These are phyloP conservation scores for Colletotrichum cuscutae DNA, from an alignment of 2,329 filamentous ascomycete species.

Conservation along the genomic window DNA sequence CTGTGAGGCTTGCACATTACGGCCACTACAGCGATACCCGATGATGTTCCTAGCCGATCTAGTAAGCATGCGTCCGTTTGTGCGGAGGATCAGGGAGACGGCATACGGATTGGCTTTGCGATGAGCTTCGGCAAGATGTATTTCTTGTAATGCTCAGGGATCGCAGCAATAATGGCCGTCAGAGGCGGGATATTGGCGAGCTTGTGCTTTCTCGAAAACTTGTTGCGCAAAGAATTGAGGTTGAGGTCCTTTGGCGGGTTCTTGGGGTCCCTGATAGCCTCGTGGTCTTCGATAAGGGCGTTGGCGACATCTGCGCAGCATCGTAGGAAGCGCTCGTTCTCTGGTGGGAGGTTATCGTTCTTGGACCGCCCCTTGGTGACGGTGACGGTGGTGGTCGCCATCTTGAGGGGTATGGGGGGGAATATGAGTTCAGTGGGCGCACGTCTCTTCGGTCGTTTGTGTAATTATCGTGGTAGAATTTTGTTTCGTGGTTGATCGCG, in stretches of 20 bases:
- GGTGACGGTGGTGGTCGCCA: conserved; percentile 68
- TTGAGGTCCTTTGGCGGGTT: conserved; percentile 88
- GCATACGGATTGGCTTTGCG: conserved; percentile 90
- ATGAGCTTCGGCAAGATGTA: conserved; percentile 97
- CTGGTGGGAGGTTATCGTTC: conserved; percentile 81
- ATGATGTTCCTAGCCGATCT: conserved; percentile 76
- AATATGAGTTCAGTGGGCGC: too few relatives aligned
- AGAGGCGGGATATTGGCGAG: conserved; percentile 88
- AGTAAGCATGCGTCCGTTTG: neutral
- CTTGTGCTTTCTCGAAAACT: conserved; percentile 92
- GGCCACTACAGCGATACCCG: conserved; percentile 96
- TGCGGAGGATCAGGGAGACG: neutral
- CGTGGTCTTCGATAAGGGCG: conserved; percentile 92
- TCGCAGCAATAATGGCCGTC: conserved; percentile 96
- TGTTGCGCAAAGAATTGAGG: conserved; percentile 86
- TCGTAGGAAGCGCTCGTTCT: conserved; percentile 93
- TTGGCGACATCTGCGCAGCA: conserved; percentile 97
- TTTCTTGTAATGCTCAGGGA: conserved; percentile 99
- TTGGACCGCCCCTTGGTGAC: conserved; percentile 71
- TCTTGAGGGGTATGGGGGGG: conserved; percentile 37
- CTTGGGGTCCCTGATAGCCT: conserved; percentile 78
- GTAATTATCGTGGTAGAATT: too few relatives aligned
- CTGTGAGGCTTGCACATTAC: conserved; percentile 99
- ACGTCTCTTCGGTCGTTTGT: neutral
- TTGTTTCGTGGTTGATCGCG: too few relatives aligned